Percentiles rank a stretch among this genome's conserved stretches.
These are phyloP conservation scores for Cicer judaicum DNA, from an alignment of 306 rosid species.

Conservation along the genomic window DNA sequence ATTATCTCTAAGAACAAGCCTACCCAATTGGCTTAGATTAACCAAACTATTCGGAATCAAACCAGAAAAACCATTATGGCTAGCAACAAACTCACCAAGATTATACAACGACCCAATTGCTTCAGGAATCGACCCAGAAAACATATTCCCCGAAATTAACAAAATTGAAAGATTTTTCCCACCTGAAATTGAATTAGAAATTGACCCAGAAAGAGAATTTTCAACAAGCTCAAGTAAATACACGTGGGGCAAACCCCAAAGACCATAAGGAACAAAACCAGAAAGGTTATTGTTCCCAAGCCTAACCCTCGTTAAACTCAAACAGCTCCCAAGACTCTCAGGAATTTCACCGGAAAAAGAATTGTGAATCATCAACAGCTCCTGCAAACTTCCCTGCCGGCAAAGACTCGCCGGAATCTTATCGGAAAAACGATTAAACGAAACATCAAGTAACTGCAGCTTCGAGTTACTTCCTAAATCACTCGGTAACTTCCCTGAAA, in stretches of 20 bases:
- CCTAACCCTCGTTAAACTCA: conserved; percentile 62
- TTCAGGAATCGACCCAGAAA: conserved; percentile 70
- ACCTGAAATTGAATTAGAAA: conserved; percentile 57
- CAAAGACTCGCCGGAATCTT: conserved; percentile 67
- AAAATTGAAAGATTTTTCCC: conserved; percentile 61
- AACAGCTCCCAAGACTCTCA: conserved; percentile 55
- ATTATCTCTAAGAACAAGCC: conserved; percentile 68
- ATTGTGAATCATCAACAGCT: conserved; percentile 59
- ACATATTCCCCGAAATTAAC: conserved; percentile 58
- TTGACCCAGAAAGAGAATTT: conserved; percentile 67
- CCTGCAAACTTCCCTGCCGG: conserved; percentile 48
- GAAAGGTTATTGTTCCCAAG: conserved; percentile 65
- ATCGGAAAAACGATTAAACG: conserved; percentile 64
- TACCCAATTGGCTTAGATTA: conserved; percentile 56
- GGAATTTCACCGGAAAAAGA: conserved; percentile 76
- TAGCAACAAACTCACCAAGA: conserved; percentile 55
- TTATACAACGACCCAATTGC: conserved; percentile 56
- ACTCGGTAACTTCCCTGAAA: conserved; percentile 61
- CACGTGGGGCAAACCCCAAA: conserved; percentile 77
- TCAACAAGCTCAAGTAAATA: conserved; percentile 59
- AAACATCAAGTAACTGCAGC: conserved; percentile 56
- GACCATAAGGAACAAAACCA: conserved; percentile 64
- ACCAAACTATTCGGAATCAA: conserved; percentile 56
- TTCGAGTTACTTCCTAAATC: conserved; percentile 62
- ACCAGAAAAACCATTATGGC: conserved; percentile 59